A percentile compares a stretch with the other conserved stretches of the same genome.
These are phyloP conservation scores for Lasiosphaeria ovina DNA, from an alignment of 495 filamentous ascomycete genomes.

Conservation along the genomic window DNA sequence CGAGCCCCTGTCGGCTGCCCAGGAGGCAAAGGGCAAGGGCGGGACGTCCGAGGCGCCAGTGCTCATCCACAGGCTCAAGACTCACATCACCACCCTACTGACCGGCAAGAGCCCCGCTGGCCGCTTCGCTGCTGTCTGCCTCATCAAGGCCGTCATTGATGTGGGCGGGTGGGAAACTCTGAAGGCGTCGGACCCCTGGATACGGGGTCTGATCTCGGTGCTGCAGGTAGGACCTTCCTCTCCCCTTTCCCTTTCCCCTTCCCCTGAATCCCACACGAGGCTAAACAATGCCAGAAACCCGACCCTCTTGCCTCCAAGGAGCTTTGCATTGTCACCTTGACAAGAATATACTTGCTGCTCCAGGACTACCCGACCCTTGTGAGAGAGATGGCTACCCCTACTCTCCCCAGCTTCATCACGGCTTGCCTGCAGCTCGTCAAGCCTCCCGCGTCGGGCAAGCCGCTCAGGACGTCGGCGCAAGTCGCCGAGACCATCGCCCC, in stretches of 20 bases:
- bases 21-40: slow-evolving; percentile 46
- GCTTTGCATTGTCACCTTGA: slow-evolving; percentile 70
- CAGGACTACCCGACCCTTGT: slow-evolving; percentile 77
- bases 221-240: slow-evolving; percentile 54
- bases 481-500: slow-evolving; percentile 59
- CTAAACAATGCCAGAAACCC: slow-evolving; percentile 55
- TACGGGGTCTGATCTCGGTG: slow-evolving; percentile 66
- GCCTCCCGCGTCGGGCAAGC: slow-evolving; percentile 41
- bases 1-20: slow-evolving; percentile 53
- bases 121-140: slow-evolving; percentile 70
- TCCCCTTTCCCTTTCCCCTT: too few species aligned
- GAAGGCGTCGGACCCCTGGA: slow-evolving; percentile 66
- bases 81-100: slow-evolving; percentile 70
- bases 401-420: slow-evolving; percentile 68
- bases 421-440: slow-evolving; percentile 68
- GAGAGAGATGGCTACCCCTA: slow-evolving; percentile 85
- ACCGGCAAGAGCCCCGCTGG: slow-evolving; percentile 68
- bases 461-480: slow-evolving; percentile 33
- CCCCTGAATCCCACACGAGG: too few species aligned
- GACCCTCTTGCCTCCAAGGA: slow-evolving; percentile 71
- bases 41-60: slow-evolving; percentile 54
- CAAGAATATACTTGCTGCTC: slow-evolving; percentile 76
- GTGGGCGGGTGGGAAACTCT: slow-evolving; percentile 77
- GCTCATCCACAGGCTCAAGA: slow-evolving; percentile 75
- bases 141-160: slow-evolving; percentile 80